Evolutionary conservation across 805 yeast species (phyloP).

Genomic region (Candida silvatica): DNA sequence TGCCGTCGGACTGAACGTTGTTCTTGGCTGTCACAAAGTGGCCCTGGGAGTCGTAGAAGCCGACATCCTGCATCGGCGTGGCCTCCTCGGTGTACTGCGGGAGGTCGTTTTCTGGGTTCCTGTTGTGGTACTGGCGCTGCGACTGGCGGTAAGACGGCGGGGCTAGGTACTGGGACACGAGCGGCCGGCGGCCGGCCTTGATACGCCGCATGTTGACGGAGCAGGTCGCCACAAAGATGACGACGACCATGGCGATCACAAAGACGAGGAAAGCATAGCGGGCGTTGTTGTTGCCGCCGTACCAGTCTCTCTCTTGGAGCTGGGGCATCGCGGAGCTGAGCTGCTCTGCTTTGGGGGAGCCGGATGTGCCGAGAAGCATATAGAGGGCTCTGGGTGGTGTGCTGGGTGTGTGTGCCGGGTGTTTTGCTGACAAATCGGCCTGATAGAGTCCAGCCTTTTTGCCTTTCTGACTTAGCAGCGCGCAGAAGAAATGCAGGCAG

Average conservation of each 20-base stretch:
- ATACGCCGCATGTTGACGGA: constrained; percentile 46
- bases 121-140: constrained; percentile 39
- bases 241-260: constrained; percentile 38
- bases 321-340: too few relatives aligned
- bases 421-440: too few relatives aligned
- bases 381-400: too few relatives aligned
- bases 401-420: too few relatives aligned
- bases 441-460: too few relatives aligned
- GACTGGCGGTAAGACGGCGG: constrained; percentile 74
- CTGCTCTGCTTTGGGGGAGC: too few relatives aligned
- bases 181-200: constrained; percentile 46
- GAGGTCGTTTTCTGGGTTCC: constrained; percentile 26
- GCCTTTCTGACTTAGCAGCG: too few relatives aligned
- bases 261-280: constrained; percentile 63
- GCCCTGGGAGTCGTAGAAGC: constrained; percentile 64
- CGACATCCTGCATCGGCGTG: constrained; percentile 62
- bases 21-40: constrained; percentile 27
- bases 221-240: constrained; percentile 42
- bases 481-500: too few relatives aligned
- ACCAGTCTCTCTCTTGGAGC: too few relatives aligned
- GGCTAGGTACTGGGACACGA: constrained; percentile 42
- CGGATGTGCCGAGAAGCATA: too few relatives aligned
- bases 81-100: constrained; percentile 64
- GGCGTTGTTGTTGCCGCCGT: constrained; percentile 5
- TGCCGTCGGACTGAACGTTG: not conserved